Evolutionary conservation across 805 yeast species (phyloP), one percentile per base, ranked within the genome.

Genomic region (Spathaspora hagerdaliae): DNA sequence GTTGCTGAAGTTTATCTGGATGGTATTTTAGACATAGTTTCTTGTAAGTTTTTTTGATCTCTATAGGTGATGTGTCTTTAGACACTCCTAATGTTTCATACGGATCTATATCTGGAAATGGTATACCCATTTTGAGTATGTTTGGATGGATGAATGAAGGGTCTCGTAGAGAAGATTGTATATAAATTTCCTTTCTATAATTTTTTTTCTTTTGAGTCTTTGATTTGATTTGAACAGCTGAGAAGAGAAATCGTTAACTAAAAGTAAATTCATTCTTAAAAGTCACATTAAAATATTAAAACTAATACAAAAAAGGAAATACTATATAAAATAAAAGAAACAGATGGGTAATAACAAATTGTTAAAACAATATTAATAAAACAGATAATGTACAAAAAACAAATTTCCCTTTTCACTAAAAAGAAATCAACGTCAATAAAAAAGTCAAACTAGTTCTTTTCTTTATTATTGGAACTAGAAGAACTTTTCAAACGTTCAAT

Each of bases 401-500:
- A 27, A 27, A 27, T 7, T 27, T n/a, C n/a, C n/a, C n/a, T n/a
- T n/a, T n/a, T n/a, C n/a, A n/a, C 31, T 10, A 27, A 27, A 27
- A 27, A 27, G 9, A 7, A 27, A 27, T 27, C 31, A 27, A 27
- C 7, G 31, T 7, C 7, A 37, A 37, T 10, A 26, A 37, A 37
- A 31, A 37, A 37, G 39, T 8, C 12, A 6, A 19, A n/a, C 41
- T 24, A 15, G 9, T 9, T n/a, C 11, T 14, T 8, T 19, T 27
- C 38, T 42, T 37, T 33, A 39, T 45, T 43, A 46, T 50, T 33
- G 32, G 12, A 29, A 29, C 32, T 29, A 29, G 50, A 47, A 36
- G 62, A 61, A 31, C 61, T 47, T 36, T 65, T 87, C 82, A 90
- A 85, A 50, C 78, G 83, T 61, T 92, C 97, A 46, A 87, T 83